Evolutionary conservation across 495 filamentous ascomycete genomes (phyloP), one percentile per base, ranked within the genome.

Genomic region (Annulohypoxylon maeteangense): DNA sequence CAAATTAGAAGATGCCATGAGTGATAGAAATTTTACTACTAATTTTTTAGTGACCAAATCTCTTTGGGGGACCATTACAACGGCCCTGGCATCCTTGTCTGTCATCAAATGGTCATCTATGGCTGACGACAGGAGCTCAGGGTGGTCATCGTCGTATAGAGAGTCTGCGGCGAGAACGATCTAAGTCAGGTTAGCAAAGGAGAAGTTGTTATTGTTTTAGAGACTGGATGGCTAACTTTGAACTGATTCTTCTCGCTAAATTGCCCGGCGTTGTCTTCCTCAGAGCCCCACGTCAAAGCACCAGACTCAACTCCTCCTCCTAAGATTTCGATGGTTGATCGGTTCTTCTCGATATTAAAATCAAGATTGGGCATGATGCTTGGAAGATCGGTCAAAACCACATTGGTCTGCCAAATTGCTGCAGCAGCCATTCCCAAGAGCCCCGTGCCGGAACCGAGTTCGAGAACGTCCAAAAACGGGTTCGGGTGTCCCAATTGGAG

Each of bases 391-490:
- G 78, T 86, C n/a, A 86, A 77, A 18, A 76, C 59, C n/a, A 85
- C 83, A 23, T 71, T 67, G 0, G 78, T 55, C 42, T 75, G 63
- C 82, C 82, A 85, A 20, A 81, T 74, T 14, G 75, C 80, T 22
- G 83, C 79, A 0, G 83, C 79, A 8, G 83, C 81, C 23, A 88
- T 74, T 1, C 89, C 89, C 8, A 91, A 80, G 11, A 91, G 80
- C 4, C 89, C 89, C 0, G 89, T 91, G 0, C 89, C 89, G 1
- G 89, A 84, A 4, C 89, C 89, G 3, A 91, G 82, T 71, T 91
- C 89, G 4, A 91, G 81, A 7, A 87, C 79, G 18, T 61, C 59
- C 3, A 72, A 36, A 4, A 54, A 65, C 51, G 18, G 29, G 22
- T 66, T 45, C 48, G 47, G 0, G 54, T 57, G 42, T 53, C 62